Percentiles rank a stretch among this genome's conserved stretches.
phyloP scores from a whole-genome alignment of 306 rosid genomes.

The Castanospermum australe region DNA sequence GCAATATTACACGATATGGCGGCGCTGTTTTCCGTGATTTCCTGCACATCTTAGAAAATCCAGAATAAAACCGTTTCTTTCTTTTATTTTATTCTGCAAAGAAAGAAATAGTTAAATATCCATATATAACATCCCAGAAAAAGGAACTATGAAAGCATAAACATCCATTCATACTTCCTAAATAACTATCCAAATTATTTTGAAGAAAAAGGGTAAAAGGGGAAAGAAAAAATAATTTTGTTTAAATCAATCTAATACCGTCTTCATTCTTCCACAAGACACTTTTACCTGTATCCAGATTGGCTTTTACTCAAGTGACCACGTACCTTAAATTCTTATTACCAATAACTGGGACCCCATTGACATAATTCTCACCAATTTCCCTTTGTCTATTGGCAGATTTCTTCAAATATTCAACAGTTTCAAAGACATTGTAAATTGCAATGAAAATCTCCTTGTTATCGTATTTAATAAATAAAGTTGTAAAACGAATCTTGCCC shows the following conservation, averaged over 20 bases:
- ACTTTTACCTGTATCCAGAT: background rate
- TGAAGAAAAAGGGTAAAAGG: background rate
- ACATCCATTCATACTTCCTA: background rate
- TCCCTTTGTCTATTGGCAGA: background rate
- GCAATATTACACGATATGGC: slow-evolving; percentile 75
- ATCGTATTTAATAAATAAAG: background rate
- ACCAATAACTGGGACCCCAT: background rate
- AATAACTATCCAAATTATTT: background rate
- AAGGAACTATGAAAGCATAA: background rate
- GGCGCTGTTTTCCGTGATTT: slow-evolving; percentile 69
- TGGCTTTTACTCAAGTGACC: background rate
- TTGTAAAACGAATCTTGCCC: background rate
- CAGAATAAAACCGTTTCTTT: slow-evolving; percentile 15
- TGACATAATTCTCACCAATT: background rate
- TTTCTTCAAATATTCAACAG: background rate
- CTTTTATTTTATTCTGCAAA: background rate
- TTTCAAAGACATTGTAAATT: background rate
- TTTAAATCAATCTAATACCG: background rate
- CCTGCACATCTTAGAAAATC: slow-evolving; percentile 53
- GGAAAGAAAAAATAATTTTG: background rate
- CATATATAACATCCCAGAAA: background rate
- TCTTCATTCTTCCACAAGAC: slow-evolving; percentile 3
- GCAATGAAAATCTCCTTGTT: background rate
- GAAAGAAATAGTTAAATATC: background rate
- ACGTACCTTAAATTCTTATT: background rate